Evolutionary conservation across 2,329 filamentous ascomycete species (phyloP).

Genomic region (Gliomastix tumulicola): DNA sequence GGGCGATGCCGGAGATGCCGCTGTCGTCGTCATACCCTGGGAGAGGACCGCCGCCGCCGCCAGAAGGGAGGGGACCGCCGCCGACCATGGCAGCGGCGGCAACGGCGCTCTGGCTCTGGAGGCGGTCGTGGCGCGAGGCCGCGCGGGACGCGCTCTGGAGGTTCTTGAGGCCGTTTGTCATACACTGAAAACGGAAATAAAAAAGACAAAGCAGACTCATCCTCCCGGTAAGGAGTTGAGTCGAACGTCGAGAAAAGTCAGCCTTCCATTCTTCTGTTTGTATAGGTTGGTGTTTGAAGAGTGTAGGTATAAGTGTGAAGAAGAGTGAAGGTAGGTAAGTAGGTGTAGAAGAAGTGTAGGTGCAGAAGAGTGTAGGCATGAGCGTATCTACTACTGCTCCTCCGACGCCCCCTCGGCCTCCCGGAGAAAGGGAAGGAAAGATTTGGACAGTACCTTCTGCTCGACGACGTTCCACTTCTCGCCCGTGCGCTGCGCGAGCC

Average conservation of each 20-base stretch:
- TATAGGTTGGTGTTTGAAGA: no score
- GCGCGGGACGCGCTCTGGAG: conserved; percentile 47
- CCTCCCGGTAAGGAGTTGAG: not conserved
- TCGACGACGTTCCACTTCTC: conserved; percentile 74
- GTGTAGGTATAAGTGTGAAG: not conserved
- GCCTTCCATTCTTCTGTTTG: not conserved
- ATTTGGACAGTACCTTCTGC: conserved; percentile 46
- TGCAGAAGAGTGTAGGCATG: no score
- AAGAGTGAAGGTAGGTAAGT: no score
- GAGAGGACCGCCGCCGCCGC: conserved; percentile 20
- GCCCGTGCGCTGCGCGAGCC: conserved; percentile 66
- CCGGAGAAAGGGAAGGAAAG: not conserved
- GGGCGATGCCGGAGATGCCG: conserved; percentile 56
- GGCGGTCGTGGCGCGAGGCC: conserved; percentile 3
- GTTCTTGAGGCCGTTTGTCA: conserved; percentile 79
- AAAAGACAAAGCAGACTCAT: not conserved
- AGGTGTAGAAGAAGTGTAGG: no score
- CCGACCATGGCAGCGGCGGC: no score
- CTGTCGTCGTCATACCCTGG: conserved; percentile 61
- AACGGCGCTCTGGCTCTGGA: conserved; percentile 3
- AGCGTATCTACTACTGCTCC: no score
- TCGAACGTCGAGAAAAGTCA: conserved; percentile 4
- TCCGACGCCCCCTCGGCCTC: not conserved
- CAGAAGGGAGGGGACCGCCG: no score
- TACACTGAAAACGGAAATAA: conserved; percentile 48